These are phyloP conservation scores for Brettanomyces custersianus DNA, from an alignment of 805 yeast species.

Conservation along the genomic window DNA sequence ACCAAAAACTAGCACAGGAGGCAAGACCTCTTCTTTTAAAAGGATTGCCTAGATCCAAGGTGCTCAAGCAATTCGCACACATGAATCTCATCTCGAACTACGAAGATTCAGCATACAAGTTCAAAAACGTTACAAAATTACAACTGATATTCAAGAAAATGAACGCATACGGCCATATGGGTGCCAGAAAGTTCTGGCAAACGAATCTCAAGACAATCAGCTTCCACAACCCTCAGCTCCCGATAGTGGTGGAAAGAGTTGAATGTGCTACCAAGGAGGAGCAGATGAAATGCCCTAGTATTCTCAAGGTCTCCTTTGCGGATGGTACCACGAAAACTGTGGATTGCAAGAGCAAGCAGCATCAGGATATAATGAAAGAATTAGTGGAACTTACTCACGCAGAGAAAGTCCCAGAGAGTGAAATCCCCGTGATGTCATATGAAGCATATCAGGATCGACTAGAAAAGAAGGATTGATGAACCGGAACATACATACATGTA, in stretches of 20 bases:
- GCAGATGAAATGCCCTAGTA: slow-evolving; percentile 35
- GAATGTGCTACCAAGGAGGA: slow-evolving; percentile 33
- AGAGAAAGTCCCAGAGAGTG: slow-evolving; percentile 35
- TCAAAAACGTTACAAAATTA: slow-evolving; percentile 31
- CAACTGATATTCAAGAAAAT: slow-evolving; percentile 43
- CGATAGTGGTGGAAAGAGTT: slow-evolving; percentile 53
- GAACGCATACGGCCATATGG: slow-evolving; percentile 48
- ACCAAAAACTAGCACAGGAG: slow-evolving; percentile 13
- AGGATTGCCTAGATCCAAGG: slow-evolving; percentile 30
- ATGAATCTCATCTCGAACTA: slow-evolving; percentile 45
- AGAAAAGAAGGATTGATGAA: slow-evolving; percentile 1
- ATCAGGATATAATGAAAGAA: slow-evolving; percentile 46
- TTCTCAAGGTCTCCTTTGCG: slow-evolving; percentile 30
- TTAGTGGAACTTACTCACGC: slow-evolving; percentile 47
- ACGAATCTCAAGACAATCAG: slow-evolving; percentile 64
- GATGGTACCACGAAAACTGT: slow-evolving; percentile 33
- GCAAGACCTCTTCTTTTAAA: slow-evolving; percentile 21
- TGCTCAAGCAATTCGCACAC: slow-evolving; percentile 40
- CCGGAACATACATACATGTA: background rate
- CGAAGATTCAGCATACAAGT: slow-evolving; percentile 30
- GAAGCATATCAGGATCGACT: slow-evolving; percentile 6
- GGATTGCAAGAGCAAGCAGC: slow-evolving; percentile 43
- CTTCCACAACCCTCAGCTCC: slow-evolving; percentile 71
- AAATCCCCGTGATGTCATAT: slow-evolving; percentile 27
- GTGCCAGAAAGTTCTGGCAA: slow-evolving; percentile 71